Conservation (phyloP, 1,284 basidiomycete genomes). For the Moesziomyces sp. region DNA sequence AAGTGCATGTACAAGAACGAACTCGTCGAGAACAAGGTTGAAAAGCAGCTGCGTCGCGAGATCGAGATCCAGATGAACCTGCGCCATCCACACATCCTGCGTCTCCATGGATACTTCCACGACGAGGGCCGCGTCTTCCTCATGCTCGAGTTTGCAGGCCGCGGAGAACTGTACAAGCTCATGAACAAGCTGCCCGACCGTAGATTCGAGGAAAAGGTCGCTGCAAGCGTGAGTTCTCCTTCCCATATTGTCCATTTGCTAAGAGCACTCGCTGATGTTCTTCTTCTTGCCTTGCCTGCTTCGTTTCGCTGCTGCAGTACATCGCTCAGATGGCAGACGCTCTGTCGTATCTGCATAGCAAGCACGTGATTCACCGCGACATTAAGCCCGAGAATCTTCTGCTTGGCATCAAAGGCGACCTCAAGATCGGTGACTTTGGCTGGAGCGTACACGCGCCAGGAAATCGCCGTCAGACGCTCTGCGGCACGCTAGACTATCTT, state of each 20-base stretch:
- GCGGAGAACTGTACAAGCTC: conserved; percentile 96
- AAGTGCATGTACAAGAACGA: conserved; percentile 98
- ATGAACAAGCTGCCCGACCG: conserved; percentile 78
- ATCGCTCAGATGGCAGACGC: conserved; percentile 99
- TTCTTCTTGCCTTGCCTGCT: not conserved
- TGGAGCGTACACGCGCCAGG: conserved; percentile 98
- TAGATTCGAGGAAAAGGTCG: conserved; percentile 86
- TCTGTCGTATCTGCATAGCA: conserved; percentile 87
- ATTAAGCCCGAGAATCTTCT: conserved; percentile 99
- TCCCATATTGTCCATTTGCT: not conserved
- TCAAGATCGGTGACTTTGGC: conserved; percentile 99
- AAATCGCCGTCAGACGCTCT: conserved; percentile 86
- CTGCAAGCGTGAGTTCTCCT: conserved; percentile 71
- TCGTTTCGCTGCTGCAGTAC: conserved; percentile 72
- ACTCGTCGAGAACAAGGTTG: conserved; percentile 79
- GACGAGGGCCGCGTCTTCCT: conserved; percentile 98
- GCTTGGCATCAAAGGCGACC: conserved; percentile 91
- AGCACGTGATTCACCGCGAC: conserved; percentile 98
- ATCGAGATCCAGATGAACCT: conserved; percentile 99
- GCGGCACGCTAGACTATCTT: conserved; percentile 95
- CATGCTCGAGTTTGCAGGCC: conserved; percentile 94
- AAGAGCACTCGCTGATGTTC: not conserved
- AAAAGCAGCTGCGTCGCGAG: conserved; percentile 90
- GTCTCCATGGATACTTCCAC: conserved; percentile 96
- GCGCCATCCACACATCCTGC: conserved; percentile 91